Evolutionary conservation across 2,329 filamentous ascomycete genomes (phyloP), one percentile per base, ranked within the genome.

Genomic region (Phialocephala subalpina): DNA sequence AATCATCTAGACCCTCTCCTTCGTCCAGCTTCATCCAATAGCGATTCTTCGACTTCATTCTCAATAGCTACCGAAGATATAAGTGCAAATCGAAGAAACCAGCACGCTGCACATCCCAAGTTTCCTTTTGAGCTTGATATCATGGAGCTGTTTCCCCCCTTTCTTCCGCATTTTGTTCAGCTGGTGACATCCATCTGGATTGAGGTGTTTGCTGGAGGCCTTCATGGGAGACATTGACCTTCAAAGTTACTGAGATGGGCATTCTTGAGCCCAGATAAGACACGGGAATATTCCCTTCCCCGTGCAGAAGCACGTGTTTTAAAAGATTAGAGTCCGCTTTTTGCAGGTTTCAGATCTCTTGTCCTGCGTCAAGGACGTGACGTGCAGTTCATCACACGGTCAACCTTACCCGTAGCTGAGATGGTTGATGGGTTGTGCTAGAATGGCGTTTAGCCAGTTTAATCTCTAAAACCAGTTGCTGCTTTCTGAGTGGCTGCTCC

Each of bases 391-490:
- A 16, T 25, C 22, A 12, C 11, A 14, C n/a, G n/a, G n/a, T 49
- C 40, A 60, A 40, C 58, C 58, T 47, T 60, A 60, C 58, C 42
- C 42, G 58, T 60, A 12, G 35, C 40, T 35, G 27, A 40, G 40
- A 60, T 60, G 9, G 33, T 42, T 16, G 42, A 49, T 18, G 22
- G 22, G 33, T 59, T 6, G 16, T 25, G 3, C 58, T 52, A 49
- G 11, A 7, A n/a, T 20, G 29, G 5, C 36, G 49, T 25, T 45
- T 7, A 22, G 6, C 29, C 9, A 2, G 58, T 12, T 6, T 60
- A 11, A 22, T 29, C 27, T 20, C 6, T 8, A 29, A 25, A 22
- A 16, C 18, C 12, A 58, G 45, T 22, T 25, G 1, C 3, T 6
- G 45, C 11, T 9, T 22, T 25, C 45, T 25, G 11, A 49, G 4